Conservation (phyloP, 164 flowering plant genomes). For the Sedum album region DNA sequence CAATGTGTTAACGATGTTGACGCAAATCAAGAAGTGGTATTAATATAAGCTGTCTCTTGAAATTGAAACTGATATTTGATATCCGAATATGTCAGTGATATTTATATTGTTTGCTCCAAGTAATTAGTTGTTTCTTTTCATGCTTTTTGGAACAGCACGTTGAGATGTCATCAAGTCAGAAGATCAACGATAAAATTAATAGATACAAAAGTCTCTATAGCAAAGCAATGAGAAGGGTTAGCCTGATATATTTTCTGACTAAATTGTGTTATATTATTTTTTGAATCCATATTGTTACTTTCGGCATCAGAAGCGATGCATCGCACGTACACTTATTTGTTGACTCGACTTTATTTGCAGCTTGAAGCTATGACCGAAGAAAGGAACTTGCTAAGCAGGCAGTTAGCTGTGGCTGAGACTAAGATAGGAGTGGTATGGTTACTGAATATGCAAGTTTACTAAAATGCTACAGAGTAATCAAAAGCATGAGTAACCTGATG, state of each 20-base stretch:
- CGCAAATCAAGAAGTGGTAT: too few species aligned
- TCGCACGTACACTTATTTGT: background rate
- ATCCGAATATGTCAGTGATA: too few species aligned
- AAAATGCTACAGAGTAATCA: too few species aligned
- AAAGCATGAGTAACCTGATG: background rate
- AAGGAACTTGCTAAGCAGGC: background rate
- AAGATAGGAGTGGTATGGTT: background rate
- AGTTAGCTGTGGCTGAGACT: background rate
- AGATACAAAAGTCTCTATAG: background rate
- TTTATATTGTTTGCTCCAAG: too few species aligned
- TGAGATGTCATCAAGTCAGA: background rate
- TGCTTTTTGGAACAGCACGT: too few species aligned
- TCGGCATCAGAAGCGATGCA: too few species aligned
- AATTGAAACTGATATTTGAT: too few species aligned
- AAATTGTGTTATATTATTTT: background rate
- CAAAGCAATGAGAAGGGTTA: background rate
- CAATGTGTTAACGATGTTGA: too few species aligned
- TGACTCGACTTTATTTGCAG: background rate
- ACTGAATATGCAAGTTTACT: background rate
- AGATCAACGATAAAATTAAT: background rate
- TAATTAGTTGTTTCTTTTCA: too few species aligned
- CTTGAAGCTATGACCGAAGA: background rate
- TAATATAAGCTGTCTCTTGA: too few species aligned
- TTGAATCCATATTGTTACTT: background rate
- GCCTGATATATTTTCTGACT: background rate